Evolutionary conservation across 345 rosid genomes (phyloP), one percentile per base, ranked within the genome.

Genomic region (Carallia pectinifolia): DNA sequence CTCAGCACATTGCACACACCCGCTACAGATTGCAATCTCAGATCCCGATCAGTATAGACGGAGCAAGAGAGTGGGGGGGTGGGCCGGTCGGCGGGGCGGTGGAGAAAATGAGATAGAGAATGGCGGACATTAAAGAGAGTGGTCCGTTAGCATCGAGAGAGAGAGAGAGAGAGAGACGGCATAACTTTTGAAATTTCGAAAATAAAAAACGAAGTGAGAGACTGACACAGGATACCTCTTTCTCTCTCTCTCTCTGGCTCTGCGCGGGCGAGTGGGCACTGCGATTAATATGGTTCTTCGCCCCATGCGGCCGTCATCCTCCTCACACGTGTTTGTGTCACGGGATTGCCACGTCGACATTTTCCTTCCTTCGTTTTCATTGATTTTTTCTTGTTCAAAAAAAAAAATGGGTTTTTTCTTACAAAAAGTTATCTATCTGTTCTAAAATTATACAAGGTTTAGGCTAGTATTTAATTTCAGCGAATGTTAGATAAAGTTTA

Each of bases 111-210:
- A 55, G 60, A 56, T 13, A 23, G 4, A 5, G 31, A 27, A 56
- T 16, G 60, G 5, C 33, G 60, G 13, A 44, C 50, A 44, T 12
- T 12, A 44, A 44, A 39, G 17, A 7, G 54, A 56, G 15, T 9
- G 31, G 29, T 5, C 15, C 60, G 60, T 19, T 56, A 56, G 16
- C 3, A 56, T 9, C 33, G 60, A 23, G 60, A 23, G 59, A 19
- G 59, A 7, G 1, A 7, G 58, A 6, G 13, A 54, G 54, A 52
- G 18, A 13, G 54, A 17, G n/a, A 4, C 17, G 8, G 60, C 2
- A 13, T 9, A 2, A 30, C 62, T 80, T 87, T 92, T 87, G 86
- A 89, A 92, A 79, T 77, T 92, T 92, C 94, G 87, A 88, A 90
- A 53, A 71, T 38, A 19, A 23, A 0, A 7, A 40, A 40, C 8